phyloP scores from a whole-genome alignment of 768 basidiomycete genomes.

The Tylopilus cervinicoccineus region DNA sequence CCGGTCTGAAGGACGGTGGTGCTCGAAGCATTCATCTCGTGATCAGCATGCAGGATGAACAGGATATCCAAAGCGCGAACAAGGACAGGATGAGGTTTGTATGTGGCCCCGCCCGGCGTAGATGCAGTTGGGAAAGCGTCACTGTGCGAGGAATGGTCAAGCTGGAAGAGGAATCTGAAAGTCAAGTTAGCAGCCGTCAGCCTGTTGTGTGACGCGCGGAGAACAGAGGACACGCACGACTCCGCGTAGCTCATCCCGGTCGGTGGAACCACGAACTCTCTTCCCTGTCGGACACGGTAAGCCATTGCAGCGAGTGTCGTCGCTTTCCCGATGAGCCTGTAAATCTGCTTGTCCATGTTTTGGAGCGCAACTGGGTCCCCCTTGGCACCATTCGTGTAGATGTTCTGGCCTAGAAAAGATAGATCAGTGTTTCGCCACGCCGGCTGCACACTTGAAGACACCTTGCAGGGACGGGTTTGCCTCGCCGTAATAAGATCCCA shows the following conservation, averaged over 20 bases:
- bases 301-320: slow-evolving; percentile 94
- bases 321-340: slow-evolving; percentile 81
- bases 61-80: slow-evolving; percentile 85
- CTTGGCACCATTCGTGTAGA: slow-evolving; percentile 68
- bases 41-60: slow-evolving; percentile 87
- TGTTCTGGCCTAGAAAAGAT: slow-evolving; percentile 55
- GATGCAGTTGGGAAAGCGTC: slow-evolving; percentile 21
- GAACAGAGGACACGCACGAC: slow-evolving; percentile 43
- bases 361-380: slow-evolving; percentile 64
- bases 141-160: slow-evolving; percentile 63
- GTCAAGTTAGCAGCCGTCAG: neutral
- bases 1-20: slow-evolving; percentile 87
- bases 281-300: slow-evolving; percentile 86
- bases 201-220: neutral
- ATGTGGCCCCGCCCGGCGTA: slow-evolving; percentile 51
- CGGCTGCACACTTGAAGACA: slow-evolving; percentile 8
- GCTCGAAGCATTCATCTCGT: slow-evolving; percentile 84
- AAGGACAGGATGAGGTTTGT: slow-evolving; percentile 78
- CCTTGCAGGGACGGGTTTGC: slow-evolving; percentile 88
- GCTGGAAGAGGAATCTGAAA: slow-evolving; percentile 79
- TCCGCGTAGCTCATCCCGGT: slow-evolving; percentile 80
- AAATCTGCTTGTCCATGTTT: slow-evolving; percentile 91
- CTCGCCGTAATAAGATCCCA: slow-evolving; percentile 84
- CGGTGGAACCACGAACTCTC: slow-evolving; percentile 83
- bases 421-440: slow-evolving; percentile 2